These are phyloP conservation scores for Spathaspora jeffriesii DNA, from an alignment of 1,139 yeast genomes.

Conservation along the genomic window DNA sequence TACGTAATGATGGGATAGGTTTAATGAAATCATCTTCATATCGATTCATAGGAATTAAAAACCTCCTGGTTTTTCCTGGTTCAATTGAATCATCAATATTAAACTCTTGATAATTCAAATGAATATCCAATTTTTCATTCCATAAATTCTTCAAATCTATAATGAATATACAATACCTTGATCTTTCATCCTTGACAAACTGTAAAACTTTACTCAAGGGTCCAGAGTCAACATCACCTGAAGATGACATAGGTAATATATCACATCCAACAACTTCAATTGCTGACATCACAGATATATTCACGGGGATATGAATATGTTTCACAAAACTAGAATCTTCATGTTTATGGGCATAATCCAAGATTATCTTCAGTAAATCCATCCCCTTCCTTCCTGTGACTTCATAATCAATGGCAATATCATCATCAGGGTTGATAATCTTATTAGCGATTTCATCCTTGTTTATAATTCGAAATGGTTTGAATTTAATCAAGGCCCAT, in stretches of 20 bases:
- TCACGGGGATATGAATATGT: conserved; percentile 61
- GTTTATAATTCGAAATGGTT: conserved; percentile 53
- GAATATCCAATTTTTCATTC: conserved; percentile 43
- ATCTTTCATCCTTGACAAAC: conserved; percentile 9
- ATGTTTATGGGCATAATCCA: conserved; percentile 63
- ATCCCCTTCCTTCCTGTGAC: conserved; percentile 75
- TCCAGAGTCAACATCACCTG: no score
- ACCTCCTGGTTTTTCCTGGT: conserved; percentile 56
- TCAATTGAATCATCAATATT: conserved; percentile 31
- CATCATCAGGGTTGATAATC: conserved; percentile 33
- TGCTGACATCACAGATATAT: conserved; percentile 68
- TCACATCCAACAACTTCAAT: conserved; percentile 78
- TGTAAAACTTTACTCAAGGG: no score
- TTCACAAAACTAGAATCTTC: conserved; percentile 46
- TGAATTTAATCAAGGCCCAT: conserved; percentile 59
- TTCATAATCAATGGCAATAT: conserved; percentile 52
- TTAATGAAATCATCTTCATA: conserved; percentile 40
- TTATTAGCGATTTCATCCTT: conserved; percentile 35
- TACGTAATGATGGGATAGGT: conserved; percentile 74
- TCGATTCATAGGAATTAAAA: conserved; percentile 70
- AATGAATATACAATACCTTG: conserved; percentile 62
- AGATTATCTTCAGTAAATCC: conserved; percentile 60
- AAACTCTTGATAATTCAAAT: conserved; percentile 21
- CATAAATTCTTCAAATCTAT: conserved; percentile 75
- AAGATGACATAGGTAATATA: conserved; percentile 53